Percentiles rank a stretch among this genome's conserved stretches.
Evolutionary conservation across 345 rosid genomes (phyloP).

Genomic region (Excoecaria cochinchinensis): DNA sequence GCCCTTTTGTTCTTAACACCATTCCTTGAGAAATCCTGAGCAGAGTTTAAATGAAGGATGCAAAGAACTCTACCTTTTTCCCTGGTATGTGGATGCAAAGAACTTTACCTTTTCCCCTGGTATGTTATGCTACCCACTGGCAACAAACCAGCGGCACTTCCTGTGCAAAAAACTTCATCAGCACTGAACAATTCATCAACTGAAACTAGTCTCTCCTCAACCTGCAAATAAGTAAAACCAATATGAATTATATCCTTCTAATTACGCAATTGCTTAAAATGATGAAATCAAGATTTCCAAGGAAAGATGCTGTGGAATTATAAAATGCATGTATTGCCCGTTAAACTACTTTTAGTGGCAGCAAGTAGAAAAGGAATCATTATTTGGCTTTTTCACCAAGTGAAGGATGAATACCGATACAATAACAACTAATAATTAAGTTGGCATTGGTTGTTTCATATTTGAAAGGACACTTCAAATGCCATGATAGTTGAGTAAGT

Average conservation of each 20-base stretch:
- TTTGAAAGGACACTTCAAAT: neutral
- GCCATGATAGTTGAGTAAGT: neutral
- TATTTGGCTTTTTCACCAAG: neutral
- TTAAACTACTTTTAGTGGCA: neutral
- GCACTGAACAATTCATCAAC: slow-evolving; percentile 35
- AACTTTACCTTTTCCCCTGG: slow-evolving; percentile 27
- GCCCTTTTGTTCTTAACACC: neutral
- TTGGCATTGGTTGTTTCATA: too few species aligned
- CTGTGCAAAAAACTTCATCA: slow-evolving; percentile 37
- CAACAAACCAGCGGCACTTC: slow-evolving; percentile 23
- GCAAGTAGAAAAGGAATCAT: neutral
- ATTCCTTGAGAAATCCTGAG: neutral
- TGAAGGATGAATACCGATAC: neutral
- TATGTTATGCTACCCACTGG: slow-evolving; percentile 33
- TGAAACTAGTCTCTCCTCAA: slow-evolving; percentile 31
- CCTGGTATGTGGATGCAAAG: slow-evolving; percentile 17
- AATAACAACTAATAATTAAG: neutral
- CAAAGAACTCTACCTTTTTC: slow-evolving; percentile 24
- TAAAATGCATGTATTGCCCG: neutral
- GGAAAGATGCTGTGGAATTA: neutral
- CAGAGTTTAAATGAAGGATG: neutral
- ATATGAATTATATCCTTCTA: neutral
- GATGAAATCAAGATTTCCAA: neutral
- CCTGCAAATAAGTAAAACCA: slow-evolving; percentile 26
- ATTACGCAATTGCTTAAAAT: neutral